Base-by-base conservation (phyloP, 2,329 filamentous ascomycete genomes). In the Trematosphaeria pertusa region DNA sequence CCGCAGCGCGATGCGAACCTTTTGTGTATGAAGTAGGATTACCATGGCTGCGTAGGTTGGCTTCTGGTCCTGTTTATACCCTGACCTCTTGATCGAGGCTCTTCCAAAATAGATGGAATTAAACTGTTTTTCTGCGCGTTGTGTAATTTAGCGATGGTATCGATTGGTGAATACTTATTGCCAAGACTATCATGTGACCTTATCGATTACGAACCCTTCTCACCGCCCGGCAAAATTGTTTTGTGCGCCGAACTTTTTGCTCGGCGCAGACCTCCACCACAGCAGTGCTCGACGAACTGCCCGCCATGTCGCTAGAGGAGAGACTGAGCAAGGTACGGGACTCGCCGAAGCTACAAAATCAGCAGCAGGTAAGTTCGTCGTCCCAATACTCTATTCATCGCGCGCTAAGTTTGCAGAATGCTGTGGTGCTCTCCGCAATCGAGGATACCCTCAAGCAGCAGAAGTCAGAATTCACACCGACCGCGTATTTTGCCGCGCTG, bases 241-340 rank as follows among this genome's bases (percentile, higher is more conserved):
- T 51, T 54, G 53, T 59, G 53, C 41, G 43, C 43, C 38, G 54
- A 56, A n/a, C 50, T 54, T 58, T 58, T 56, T 54, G 39, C 30
- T 48, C 43, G 43, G 37, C 41, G 40, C 31, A 37, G 26, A 19
- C 34, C 28, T 35, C 36, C 14, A 35, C 44, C 17, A 45, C 50
- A 45, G 54, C 60, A 41, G 50, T 22, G n/a, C 52, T 41, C 55
- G 40, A 54, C 54, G 50, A 44, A 37, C 32, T 40, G 52, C 54
- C 53, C 63, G 60, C 54, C 54, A 77, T 77, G 76, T 84, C 85
- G 73, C 78, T 97, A 32, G 86, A 88, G 72, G 93, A 96, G 80
- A 95, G 91, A 80, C 85, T 99, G 72, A 89, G 93, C 78, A 97
- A 95, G 83, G 97, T 97, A 74, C 89, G 94, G 76, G 94, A 75